These are phyloP conservation scores for Anacardium occidentale DNA, from an alignment of 345 rosid species.

Conservation along the genomic window DNA sequence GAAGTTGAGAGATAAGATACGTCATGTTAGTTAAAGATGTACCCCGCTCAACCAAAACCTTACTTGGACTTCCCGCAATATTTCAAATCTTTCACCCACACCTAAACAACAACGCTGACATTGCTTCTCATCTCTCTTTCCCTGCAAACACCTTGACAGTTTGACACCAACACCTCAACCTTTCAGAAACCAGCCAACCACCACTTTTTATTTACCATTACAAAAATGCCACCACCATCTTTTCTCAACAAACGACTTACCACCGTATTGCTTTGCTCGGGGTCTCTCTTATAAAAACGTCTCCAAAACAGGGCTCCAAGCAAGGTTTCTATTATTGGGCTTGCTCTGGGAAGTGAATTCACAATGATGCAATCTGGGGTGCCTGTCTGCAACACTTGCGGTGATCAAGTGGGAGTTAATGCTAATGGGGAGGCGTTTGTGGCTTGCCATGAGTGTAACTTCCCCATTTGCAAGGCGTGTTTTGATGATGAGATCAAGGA, in stretches of 20 bases:
- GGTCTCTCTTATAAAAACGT: constrained; percentile 30
- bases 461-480: constrained; percentile 86
- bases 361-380: constrained; percentile 81
- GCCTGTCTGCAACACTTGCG: constrained; percentile 81
- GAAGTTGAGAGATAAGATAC: constrained; percentile 7
- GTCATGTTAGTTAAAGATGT: constrained; percentile 41
- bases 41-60: constrained; percentile 46
- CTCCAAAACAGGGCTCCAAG: not conserved
- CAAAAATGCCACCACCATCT: constrained; percentile 17
- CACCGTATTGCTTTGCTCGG: constrained; percentile 16
- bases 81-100: constrained; percentile 19
- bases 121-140: constrained; percentile 36
- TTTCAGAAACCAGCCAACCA: constrained; percentile 44
- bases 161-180: constrained; percentile 59
- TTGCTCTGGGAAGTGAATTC: not conserved
- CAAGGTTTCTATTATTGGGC: constrained; percentile 11
- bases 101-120: constrained; percentile 13
- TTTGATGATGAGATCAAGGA: constrained; percentile 82
- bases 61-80: constrained; percentile 70
- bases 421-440: constrained; percentile 68
- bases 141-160: constrained; percentile 19
- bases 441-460: constrained; percentile 82
- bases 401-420: constrained; percentile 63
- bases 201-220: constrained; percentile 27
- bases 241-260: constrained; percentile 27